Evolutionary conservation across 176 grass and related monocot species (phyloP).

Genomic region (Hyparrhenia diplandra): DNA sequence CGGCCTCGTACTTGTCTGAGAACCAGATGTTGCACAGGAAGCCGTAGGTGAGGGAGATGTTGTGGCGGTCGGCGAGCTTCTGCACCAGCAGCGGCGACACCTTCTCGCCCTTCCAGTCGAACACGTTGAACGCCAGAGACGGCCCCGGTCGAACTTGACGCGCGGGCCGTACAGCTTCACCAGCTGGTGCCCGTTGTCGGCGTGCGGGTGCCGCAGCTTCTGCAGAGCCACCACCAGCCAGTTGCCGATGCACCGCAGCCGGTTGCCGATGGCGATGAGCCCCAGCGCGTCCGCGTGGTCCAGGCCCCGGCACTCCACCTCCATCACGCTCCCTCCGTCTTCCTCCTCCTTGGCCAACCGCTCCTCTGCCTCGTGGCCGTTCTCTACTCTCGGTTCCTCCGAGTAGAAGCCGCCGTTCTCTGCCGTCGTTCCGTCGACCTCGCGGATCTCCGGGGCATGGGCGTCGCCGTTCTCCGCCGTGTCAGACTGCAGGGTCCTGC

Average conservation of each 20-base stretch:
- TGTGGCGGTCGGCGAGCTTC: conserved; percentile 87
- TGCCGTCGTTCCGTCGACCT: neutral
- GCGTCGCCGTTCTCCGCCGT: neutral
- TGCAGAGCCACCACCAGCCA: conserved; percentile 81
- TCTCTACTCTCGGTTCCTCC: neutral
- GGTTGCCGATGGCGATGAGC: conserved; percentile 58
- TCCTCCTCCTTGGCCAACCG: neutral
- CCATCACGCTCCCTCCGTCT: neutral
- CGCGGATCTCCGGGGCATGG: neutral
- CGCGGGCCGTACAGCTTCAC: conserved; percentile 71
- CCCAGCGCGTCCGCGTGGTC: conserved; percentile 81
- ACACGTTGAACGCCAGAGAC: conserved; percentile 86
- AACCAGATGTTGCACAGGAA: conserved; percentile 81
- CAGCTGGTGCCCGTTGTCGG: conserved; percentile 42
- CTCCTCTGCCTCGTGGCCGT: conserved; percentile 8
- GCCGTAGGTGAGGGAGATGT: conserved; percentile 74
- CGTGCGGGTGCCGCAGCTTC: conserved; percentile 66
- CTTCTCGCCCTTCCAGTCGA: conserved; percentile 82
- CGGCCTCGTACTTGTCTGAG: conserved; percentile 49
- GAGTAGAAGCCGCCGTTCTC: neutral
- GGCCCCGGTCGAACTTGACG: conserved; percentile 79
- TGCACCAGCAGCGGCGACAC: conserved; percentile 70
- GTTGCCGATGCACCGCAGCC: conserved; percentile 83
- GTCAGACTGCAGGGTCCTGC: conserved; percentile 7
- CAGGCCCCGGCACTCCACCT: conserved; percentile 80